A percentile compares a stretch with the other conserved stretches of the same genome.
phyloP scores from a whole-genome alignment of 345 rosid genomes.

The Eutrema yunnanense region DNA sequence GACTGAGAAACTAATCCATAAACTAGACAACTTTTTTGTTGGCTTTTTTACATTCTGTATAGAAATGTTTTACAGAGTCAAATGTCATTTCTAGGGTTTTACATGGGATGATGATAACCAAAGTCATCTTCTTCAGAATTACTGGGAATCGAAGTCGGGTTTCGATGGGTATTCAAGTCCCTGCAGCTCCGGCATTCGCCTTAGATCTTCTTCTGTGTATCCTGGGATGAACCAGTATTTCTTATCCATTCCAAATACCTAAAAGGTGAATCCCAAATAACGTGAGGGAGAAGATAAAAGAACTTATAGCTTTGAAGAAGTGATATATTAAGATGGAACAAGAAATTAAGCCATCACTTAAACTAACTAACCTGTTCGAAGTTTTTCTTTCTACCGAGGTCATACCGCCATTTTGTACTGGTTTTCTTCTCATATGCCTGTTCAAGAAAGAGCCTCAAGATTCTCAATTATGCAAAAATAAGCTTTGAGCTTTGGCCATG shows the following conservation, averaged over 20 bases:
- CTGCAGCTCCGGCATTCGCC: slow-evolving; percentile 83
- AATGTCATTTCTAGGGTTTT: neutral
- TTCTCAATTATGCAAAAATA: neutral
- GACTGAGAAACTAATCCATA: no score
- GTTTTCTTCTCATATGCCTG: slow-evolving; percentile 99
- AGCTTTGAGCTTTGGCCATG: neutral
- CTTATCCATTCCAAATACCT: slow-evolving; percentile 93
- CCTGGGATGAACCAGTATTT: slow-evolving; percentile 77
- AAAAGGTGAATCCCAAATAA: neutral
- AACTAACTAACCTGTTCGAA: slow-evolving; percentile 69
- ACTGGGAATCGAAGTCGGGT: slow-evolving; percentile 77
- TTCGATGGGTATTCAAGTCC: slow-evolving; percentile 94
- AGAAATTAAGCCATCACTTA: neutral
- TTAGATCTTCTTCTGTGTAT: slow-evolving; percentile 78
- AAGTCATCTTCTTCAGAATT: slow-evolving; percentile 31
- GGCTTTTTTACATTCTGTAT: no score
- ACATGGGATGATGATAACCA: slow-evolving; percentile 1
- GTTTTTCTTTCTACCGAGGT: slow-evolving; percentile 83
- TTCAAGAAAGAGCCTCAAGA: neutral
- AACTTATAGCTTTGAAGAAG: neutral
- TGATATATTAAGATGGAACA: neutral
- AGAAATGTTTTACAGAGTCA: neutral
- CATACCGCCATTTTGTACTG: slow-evolving; percentile 86
- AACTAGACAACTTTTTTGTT: no score
- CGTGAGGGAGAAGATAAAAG: neutral